Percentiles rank a stretch among this genome's conserved stretches.
These are phyloP conservation scores for Capsella bursapastoris DNA, from an alignment of 345 rosid species.

Conservation along the genomic window DNA sequence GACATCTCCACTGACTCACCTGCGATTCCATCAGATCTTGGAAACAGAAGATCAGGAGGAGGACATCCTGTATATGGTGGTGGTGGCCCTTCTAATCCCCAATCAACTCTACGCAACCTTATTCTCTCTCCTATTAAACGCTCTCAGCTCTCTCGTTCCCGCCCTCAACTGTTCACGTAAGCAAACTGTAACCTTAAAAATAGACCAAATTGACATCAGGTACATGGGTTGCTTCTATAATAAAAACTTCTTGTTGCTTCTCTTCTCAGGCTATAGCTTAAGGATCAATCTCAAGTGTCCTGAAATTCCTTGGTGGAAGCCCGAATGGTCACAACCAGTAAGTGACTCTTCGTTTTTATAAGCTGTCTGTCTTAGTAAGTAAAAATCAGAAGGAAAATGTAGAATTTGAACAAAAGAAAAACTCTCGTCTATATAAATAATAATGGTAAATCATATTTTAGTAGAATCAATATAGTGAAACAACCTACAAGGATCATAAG, in stretches of 20 bases:
- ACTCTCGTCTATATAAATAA: slow-evolving; percentile 40
- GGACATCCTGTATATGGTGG: slow-evolving; percentile 53
- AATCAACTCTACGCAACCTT: slow-evolving; percentile 81
- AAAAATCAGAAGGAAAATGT: slow-evolving; percentile 3
- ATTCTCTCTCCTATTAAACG: slow-evolving; percentile 93
- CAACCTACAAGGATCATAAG: slow-evolving; percentile 38
- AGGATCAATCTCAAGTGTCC: slow-evolving; percentile 25
- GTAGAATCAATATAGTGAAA: slow-evolving; percentile 45
- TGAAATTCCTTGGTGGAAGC: slow-evolving; percentile 35
- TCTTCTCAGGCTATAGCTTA: slow-evolving; percentile 42
- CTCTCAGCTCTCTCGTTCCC: slow-evolving; percentile 84
- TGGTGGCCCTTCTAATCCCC: slow-evolving; percentile 58
- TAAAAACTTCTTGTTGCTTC: neutral
- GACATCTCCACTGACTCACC: slow-evolving; percentile 70
- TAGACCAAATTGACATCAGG: neutral
- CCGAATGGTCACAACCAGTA: slow-evolving; percentile 32
- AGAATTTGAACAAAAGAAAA: slow-evolving; percentile 22
- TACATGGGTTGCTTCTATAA: slow-evolving; percentile 2
- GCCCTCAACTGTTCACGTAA: slow-evolving; percentile 79
- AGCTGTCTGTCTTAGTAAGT: slow-evolving; percentile 4
- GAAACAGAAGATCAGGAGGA: slow-evolving; percentile 59
- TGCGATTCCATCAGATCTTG: slow-evolving; percentile 59
- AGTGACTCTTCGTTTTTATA: slow-evolving; percentile 33
- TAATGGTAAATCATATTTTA: slow-evolving; percentile 42
- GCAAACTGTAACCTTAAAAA: slow-evolving; percentile 20